phyloP scores from a whole-genome alignment of 1,284 basidiomycete species.

The Tremellales sp. region DNA sequence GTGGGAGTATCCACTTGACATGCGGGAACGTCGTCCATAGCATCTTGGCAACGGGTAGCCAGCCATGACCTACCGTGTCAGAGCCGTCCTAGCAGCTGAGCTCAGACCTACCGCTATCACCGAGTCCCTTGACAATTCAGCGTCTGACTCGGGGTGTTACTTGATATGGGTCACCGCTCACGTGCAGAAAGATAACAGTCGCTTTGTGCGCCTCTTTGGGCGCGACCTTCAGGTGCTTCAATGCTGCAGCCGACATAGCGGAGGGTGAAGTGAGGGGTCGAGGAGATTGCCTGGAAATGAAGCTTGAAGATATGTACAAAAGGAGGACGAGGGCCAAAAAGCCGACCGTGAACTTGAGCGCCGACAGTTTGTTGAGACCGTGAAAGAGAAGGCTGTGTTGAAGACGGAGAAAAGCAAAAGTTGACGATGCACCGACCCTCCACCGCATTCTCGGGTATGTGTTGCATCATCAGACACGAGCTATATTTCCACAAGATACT shows the following conservation, averaged over 20 bases:
- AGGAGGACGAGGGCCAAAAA: no score
- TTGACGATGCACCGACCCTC: no score
- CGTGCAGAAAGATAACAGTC: conserved; percentile 84
- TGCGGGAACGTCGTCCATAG: conserved; percentile 57
- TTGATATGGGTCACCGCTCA: conserved; percentile 46
- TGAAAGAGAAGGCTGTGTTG: no score
- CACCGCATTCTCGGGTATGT: no score
- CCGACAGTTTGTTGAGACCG: no score
- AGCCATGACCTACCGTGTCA: conserved; percentile 57
- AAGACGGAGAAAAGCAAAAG: no score
- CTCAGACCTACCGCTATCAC: conserved; percentile 39
- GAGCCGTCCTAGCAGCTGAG: not conserved
- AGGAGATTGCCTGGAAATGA: not conserved
- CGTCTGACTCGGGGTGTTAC: not conserved
- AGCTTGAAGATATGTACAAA: no score
- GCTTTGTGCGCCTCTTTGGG: conserved; percentile 62
- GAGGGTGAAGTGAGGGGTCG: not conserved
- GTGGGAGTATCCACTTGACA: conserved; percentile 77
- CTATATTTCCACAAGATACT: not conserved
- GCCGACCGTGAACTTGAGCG: no score
- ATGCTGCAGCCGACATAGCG: conserved; percentile 7
- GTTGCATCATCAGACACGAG: no score
- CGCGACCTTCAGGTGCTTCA: conserved; percentile 44
- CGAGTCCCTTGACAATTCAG: conserved; percentile 31
- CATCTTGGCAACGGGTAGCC: conserved; percentile 71